These are phyloP conservation scores for Asterella californica DNA, from an alignment of 225 moss, liverwort and hornwort species.

Conservation along the genomic window DNA sequence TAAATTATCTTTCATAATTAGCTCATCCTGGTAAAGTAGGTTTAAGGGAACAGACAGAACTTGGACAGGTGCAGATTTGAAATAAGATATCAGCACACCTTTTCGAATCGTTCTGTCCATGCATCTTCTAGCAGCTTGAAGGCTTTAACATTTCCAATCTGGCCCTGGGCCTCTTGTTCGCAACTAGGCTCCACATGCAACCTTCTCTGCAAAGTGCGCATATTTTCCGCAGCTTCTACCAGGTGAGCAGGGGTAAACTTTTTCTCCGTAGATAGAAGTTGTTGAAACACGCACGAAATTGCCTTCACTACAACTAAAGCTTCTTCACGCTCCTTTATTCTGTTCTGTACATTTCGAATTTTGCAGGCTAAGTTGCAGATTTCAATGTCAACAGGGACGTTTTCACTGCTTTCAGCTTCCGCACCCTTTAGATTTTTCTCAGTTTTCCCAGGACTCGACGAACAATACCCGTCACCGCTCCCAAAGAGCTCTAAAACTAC, in stretches of 20 bases:
- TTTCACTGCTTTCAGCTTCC: slow-evolving; percentile 21
- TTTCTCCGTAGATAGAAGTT: slow-evolving; percentile 54
- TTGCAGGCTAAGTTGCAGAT: slow-evolving; percentile 62
- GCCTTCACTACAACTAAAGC: slow-evolving; percentile 61
- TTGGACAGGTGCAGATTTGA: background rate
- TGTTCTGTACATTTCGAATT: slow-evolving; percentile 46
- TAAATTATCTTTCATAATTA: background rate
- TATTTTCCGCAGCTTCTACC: slow-evolving; percentile 49
- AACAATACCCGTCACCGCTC: slow-evolving; percentile 24
- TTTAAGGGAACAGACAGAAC: background rate
- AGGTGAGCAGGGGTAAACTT: slow-evolving; percentile 47
- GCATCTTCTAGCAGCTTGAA: slow-evolving; percentile 70
- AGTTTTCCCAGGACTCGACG: background rate
- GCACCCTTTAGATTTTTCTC: background rate
- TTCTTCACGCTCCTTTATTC: slow-evolving; percentile 62
- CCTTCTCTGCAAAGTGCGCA: slow-evolving; percentile 51
- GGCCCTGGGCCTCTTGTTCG: slow-evolving; percentile 41
- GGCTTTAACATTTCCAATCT: slow-evolving; percentile 44
- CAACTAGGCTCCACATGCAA: slow-evolving; percentile 49
- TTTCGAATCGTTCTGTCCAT: slow-evolving; percentile 58
- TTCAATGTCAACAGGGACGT: slow-evolving; percentile 56
- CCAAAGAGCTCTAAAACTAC: slow-evolving; percentile 49
- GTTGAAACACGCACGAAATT: slow-evolving; percentile 49
- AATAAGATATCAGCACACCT: slow-evolving; percentile 36
- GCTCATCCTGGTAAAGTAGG: background rate